phyloP scores from a whole-genome alignment of 495 filamentous ascomycete species.

The Penicillium salamii region DNA sequence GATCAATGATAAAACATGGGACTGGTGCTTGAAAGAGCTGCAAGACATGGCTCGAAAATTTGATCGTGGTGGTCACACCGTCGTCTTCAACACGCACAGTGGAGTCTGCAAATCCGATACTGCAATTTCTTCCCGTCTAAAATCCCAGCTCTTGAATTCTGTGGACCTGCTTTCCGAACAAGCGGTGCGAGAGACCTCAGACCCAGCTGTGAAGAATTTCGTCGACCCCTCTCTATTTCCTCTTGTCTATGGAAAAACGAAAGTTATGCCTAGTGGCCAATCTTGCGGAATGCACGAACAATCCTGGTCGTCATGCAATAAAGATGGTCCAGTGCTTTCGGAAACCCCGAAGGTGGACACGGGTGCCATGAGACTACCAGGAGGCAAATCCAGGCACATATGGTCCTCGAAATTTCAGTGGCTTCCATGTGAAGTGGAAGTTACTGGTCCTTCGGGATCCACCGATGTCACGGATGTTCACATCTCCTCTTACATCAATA shows the following conservation, averaged over 20 bases:
- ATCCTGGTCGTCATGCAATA: not conserved
- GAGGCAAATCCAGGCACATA: not conserved
- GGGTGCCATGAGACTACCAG: not conserved
- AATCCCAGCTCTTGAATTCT: not conserved
- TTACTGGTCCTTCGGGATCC: conserved; percentile 23
- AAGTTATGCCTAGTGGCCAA: not conserved
- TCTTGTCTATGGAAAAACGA: not conserved
- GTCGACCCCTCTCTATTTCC: not conserved
- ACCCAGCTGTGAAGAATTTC: not conserved
- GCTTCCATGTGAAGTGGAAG: conserved; percentile 55
- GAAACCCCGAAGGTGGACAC: not conserved
- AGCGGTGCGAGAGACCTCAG: not conserved
- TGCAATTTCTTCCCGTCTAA: not conserved
- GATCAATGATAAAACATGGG: conserved; percentile 12
- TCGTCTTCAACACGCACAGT: conserved; percentile 9
- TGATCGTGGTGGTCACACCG: not conserved
- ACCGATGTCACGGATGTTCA: conserved; percentile 17
- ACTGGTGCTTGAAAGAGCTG: conserved; percentile 14
- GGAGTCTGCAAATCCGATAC: conserved; percentile 12
- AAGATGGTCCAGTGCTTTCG: not conserved
- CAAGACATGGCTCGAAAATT: conserved; percentile 13
- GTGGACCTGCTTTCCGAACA: not conserved
- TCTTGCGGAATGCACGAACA: conserved; percentile 1
- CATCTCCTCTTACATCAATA: conserved; percentile 56
- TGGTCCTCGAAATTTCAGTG: conserved; percentile 49